A percentile compares a stretch with the other conserved stretches of the same genome.
Conservation (phyloP, 2,329 filamentous ascomycete species). For the Trematosphaeria pertusa region DNA sequence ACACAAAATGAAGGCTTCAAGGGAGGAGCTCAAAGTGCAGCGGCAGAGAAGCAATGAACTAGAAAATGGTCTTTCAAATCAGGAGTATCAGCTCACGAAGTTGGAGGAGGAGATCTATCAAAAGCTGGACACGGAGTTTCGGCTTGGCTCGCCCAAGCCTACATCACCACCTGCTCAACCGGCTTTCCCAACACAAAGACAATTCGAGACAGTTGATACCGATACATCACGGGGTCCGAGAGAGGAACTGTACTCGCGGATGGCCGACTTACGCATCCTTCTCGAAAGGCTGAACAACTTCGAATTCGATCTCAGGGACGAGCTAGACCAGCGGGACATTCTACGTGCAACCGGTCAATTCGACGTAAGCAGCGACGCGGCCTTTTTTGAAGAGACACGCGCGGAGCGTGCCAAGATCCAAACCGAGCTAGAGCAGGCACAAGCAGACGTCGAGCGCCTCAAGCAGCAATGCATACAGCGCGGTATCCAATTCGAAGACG, state of each 20-base stretch:
- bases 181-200: not conserved
- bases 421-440: constrained; percentile 8
- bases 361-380: constrained; percentile 4
- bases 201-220: not conserved
- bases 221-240: not conserved
- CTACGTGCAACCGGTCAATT: constrained; percentile 5
- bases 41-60: constrained; percentile 1
- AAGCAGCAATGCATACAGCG: constrained; percentile 9
- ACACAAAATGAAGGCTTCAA: not conserved
- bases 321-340: constrained; percentile 13
- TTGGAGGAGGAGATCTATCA: constrained; percentile 14
- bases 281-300: constrained; percentile 18
- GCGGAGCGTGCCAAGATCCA: constrained; percentile 6
- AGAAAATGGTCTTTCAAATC: constrained; percentile 11
- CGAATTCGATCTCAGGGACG: constrained; percentile 13
- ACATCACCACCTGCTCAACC: not conserved
- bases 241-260: constrained; percentile 16
- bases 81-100: constrained; percentile 14
- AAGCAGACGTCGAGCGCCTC: constrained; percentile 9
- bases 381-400: constrained; percentile 11
- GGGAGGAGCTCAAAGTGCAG: not conserved
- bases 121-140: constrained; percentile 6
- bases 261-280: constrained; percentile 14
- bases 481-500: constrained; percentile 16
- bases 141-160: not conserved